These are phyloP conservation scores for Diversispora epigaea DNA, from an alignment of 192 early-diverging fungal genomes.

Conservation along the genomic window DNA sequence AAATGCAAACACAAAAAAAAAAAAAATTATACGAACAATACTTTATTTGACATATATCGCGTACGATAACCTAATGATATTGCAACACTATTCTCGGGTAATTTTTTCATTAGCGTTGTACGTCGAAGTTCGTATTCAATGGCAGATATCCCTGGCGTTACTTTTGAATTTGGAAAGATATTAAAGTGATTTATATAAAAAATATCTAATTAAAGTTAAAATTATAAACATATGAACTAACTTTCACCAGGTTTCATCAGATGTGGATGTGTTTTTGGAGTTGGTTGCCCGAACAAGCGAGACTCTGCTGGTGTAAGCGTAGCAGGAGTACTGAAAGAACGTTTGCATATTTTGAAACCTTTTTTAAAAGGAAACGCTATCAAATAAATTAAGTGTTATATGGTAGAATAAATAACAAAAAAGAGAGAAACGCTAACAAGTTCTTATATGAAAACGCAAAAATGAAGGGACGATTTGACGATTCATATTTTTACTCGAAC, in stretches of 20 bases:
- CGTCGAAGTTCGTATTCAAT: slow-evolving; percentile 81
- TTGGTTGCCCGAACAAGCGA: slow-evolving; percentile 73
- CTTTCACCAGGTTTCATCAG: slow-evolving; percentile 71
- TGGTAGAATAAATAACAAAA: too few species aligned
- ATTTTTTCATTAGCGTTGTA: slow-evolving; percentile 54
- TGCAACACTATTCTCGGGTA: slow-evolving; percentile 67
- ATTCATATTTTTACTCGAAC: too few species aligned
- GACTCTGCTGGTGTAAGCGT: background rate
- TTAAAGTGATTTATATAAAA: background rate
- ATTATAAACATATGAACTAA: slow-evolving; percentile 34
- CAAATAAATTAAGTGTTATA: too few species aligned
- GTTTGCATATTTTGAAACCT: background rate
- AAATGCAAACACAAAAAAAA: too few species aligned
- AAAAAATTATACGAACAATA: slow-evolving; percentile 60
- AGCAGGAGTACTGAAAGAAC: slow-evolving; percentile 5
- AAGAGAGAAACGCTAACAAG: too few species aligned
- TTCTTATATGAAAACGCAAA: too few species aligned
- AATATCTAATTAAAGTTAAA: too few species aligned
- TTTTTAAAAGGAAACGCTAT: too few species aligned
- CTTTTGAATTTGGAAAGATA: slow-evolving; percentile 37
- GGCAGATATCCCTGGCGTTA: slow-evolving; percentile 75
- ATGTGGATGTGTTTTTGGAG: slow-evolving; percentile 80
- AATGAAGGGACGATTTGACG: too few species aligned
- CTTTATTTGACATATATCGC: slow-evolving; percentile 83
- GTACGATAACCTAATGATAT: slow-evolving; percentile 74